phyloP scores from a whole-genome alignment of 176 grass and related monocot species.

The Alopecurus myosuroides region DNA sequence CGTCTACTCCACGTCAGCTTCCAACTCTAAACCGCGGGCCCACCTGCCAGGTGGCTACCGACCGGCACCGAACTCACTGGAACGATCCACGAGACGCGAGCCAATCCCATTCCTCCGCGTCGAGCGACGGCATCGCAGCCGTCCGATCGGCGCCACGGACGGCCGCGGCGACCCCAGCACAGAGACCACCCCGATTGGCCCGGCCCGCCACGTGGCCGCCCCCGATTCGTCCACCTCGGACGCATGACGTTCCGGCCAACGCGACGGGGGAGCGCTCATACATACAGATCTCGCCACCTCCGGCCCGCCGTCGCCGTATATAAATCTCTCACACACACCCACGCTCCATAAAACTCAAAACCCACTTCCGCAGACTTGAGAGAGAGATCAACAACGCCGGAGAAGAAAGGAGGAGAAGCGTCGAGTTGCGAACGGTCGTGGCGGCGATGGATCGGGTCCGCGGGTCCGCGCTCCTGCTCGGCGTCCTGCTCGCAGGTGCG shows the following conservation, averaged over 20 bases:
- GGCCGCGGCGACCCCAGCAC: constrained; percentile 34
- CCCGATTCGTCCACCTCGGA: constrained; percentile 32
- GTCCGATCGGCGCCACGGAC: constrained; percentile 30
- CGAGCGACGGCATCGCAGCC: background rate
- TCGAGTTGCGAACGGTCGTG: background rate
- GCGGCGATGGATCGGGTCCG: constrained; percentile 53
- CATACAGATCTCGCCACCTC: background rate
- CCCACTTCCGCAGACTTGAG: background rate
- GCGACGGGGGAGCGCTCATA: background rate
- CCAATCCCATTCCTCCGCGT: background rate
- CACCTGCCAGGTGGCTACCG: background rate
- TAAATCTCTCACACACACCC: constrained; percentile 9
- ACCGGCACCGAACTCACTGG: background rate
- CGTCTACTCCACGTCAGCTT: background rate
- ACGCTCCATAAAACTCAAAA: background rate
- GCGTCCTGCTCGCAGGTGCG: constrained; percentile 58
- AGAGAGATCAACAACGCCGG: background rate
- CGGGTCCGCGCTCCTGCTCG: constrained; percentile 53
- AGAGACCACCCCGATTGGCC: constrained; percentile 32
- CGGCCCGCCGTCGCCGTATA: background rate
- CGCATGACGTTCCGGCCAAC: constrained; percentile 40
- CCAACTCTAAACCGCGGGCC: background rate
- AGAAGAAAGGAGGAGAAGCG: background rate
- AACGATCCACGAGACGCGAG: background rate
- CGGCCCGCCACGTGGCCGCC: background rate